A percentile compares a stretch with the other conserved stretches of the same genome.
These are phyloP conservation scores for Pseudonitzschia multistriata DNA, from an alignment of 108 stramenopile genomes.

Conservation along the genomic window DNA sequence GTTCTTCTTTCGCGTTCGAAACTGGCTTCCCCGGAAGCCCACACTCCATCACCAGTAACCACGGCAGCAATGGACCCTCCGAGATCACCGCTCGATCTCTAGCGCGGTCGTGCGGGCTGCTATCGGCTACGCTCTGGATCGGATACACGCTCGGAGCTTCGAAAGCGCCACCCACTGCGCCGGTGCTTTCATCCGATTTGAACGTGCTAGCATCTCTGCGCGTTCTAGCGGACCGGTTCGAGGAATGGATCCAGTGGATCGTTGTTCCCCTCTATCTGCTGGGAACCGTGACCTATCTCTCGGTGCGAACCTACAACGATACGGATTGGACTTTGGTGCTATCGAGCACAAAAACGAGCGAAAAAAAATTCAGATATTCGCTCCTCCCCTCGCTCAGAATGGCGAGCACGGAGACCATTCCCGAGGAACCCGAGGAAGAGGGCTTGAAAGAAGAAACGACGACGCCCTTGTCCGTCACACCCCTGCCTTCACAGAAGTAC, in stretches of 20 bases:
- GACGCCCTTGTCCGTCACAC: neutral
- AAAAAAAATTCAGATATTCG: neutral
- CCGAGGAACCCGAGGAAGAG: neutral
- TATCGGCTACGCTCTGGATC: neutral
- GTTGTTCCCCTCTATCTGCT: constrained; percentile 10
- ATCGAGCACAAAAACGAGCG: neutral
- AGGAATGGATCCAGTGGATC: constrained; percentile 9
- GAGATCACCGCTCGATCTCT: too few species aligned
- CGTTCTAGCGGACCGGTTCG: neutral
- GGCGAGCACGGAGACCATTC: neutral
- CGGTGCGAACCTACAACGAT: constrained; percentile 12
- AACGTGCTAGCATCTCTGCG: too few species aligned
- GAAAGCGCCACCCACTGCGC: neutral
- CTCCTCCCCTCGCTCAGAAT: neutral
- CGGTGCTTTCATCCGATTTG: too few species aligned
- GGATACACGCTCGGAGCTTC: neutral
- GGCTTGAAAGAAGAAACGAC: neutral
- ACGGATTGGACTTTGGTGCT: neutral
- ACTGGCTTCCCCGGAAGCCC: too few species aligned
- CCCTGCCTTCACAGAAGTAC: neutral
- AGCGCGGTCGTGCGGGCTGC: neutral
- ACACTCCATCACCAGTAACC: too few species aligned
- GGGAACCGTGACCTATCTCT: constrained; percentile 4
- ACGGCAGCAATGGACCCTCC: too few species aligned
- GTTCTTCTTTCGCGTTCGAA: too few species aligned